Conservation (phyloP, 495 filamentous ascomycete genomes). For the Talaromyces borbonicus region DNA sequence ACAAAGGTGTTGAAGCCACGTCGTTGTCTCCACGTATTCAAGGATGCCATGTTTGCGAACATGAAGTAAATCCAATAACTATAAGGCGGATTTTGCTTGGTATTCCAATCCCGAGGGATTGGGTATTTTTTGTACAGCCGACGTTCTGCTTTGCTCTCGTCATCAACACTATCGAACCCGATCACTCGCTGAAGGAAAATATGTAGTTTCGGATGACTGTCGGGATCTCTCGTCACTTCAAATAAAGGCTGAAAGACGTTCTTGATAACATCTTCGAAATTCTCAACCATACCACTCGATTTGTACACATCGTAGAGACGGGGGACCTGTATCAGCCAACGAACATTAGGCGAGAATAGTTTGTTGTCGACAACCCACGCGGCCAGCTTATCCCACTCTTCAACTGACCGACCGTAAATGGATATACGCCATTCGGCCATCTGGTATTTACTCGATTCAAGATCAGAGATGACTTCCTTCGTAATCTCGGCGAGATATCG, state of each 20-base stretch:
- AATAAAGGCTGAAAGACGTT: conserved; percentile 94
- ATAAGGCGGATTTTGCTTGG: conserved; percentile 93
- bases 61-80: conserved; percentile 99
- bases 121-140: conserved; percentile 90
- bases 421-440: conserved; percentile 99
- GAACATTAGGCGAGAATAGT: conserved; percentile 91
- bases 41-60: conserved; percentile 84
- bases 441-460: conserved; percentile 98
- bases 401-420: conserved; percentile 81
- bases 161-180: conserved; percentile 95
- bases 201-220: conserved; percentile 84
- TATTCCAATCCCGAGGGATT: conserved; percentile 75
- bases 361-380: conserved; percentile 99
- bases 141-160: conserved; percentile 93
- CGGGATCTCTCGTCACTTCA: conserved; percentile 83
- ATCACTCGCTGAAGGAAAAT: conserved; percentile 91
- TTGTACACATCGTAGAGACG: conserved; percentile 96
- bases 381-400: conserved; percentile 97
- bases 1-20: conserved; percentile 94
- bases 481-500: conserved; percentile 96
- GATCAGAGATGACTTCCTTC: conserved; percentile 93
- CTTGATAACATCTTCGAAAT: conserved; percentile 80
- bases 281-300: conserved; percentile 70
- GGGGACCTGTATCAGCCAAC: conserved; percentile 94
- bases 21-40: conserved; percentile 84